phyloP scores from a whole-genome alignment of 352 stramenopile species.

The Phytophthora pini region DNA sequence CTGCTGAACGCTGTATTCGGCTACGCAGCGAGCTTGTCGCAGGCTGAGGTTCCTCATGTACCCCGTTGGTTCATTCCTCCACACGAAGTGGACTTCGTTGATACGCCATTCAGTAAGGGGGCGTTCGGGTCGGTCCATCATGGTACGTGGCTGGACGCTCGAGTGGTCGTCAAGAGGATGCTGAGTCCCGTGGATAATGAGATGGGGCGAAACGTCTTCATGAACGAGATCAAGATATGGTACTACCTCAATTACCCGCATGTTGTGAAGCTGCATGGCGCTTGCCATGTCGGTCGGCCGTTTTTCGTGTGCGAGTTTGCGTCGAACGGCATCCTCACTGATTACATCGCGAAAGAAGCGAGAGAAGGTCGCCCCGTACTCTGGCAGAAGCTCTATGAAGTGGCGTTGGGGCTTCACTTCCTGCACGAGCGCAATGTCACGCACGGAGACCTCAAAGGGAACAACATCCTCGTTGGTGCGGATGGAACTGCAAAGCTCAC shows the following conservation, averaged over 20 bases:
- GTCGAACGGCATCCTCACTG: conserved; percentile 29
- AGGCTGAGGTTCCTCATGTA: conserved; percentile 15
- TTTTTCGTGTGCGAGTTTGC: conserved; percentile 39
- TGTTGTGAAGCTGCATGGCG: conserved; percentile 37
- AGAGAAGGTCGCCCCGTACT: conserved; percentile 10
- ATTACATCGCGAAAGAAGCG: conserved; percentile 21
- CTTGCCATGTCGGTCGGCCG: conserved; percentile 30
- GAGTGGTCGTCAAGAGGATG: conserved; percentile 43
- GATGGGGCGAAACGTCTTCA: conserved; percentile 14
- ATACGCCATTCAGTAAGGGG: conserved; percentile 34
- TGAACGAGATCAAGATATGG: conserved; percentile 37
- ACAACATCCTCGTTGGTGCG: conserved; percentile 30
- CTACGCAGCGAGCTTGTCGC: conserved; percentile 20
- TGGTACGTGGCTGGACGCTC: conserved; percentile 36
- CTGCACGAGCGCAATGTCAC: conserved; percentile 27
- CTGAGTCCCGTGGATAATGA: conserved; percentile 18
- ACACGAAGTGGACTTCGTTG: conserved; percentile 31
- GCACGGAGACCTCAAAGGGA: conserved; percentile 8
- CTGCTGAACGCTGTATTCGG: conserved; percentile 26
- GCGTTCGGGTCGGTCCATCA: conserved; percentile 36
- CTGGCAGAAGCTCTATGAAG: conserved; percentile 34
- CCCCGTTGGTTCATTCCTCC: conserved; percentile 34
- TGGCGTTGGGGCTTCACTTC: conserved; percentile 30
- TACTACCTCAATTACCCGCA: conserved; percentile 31
- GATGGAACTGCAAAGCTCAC: conserved; percentile 36